Evolutionary conservation across 768 basidiomycete genomes (phyloP), one percentile per base, ranked within the genome.

Genomic region (Galerina sulciceps): DNA sequence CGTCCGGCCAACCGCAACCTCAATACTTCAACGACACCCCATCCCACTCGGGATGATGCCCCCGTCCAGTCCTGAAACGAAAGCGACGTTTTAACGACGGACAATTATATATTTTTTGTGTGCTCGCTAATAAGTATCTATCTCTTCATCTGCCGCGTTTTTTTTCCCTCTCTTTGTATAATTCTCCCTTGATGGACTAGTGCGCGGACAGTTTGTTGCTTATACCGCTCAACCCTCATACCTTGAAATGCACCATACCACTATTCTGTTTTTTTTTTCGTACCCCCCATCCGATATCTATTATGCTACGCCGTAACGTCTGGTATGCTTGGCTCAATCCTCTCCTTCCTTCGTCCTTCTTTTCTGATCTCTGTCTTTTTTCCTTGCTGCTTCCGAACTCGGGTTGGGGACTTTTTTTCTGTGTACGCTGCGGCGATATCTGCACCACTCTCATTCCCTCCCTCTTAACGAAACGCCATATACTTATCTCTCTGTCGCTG

Each of bases 21-120:
- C 61, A 68, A 8, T 77, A 79, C 67, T 78, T 74, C 61, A 73
- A 71, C 61, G 76, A 75, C 55, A 70, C 71, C 5, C 73, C 71
- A 55, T 73, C 73, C 37, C 75, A 75, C 65, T 75, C 78, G 45
- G 73, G 73, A 60, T 73, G 65, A 69, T 43, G 46, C 51, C 40
- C 40, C 42, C 40, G 23, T 50, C 51, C 53, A 57, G 26, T 65
- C 44, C 42, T 17, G 43, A 31, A 53, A 37, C 47, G 45, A 57
- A 47, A 38, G 52, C 55, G 52, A 61, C 60, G 60, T 61, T 61
- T 57, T 54, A 57, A 57, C 46, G 60, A 61, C 60, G 60, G 55
- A 55, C 54, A 36, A 48, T 37, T 56, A 42, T 57, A 41, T 58
- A 4, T 52, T 8, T 26, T 56, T 23, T 58, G 49, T 56, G 38